phyloP scores from a whole-genome alignment of 2,329 filamentous ascomycete genomes.

The Penicillium sp. region DNA sequence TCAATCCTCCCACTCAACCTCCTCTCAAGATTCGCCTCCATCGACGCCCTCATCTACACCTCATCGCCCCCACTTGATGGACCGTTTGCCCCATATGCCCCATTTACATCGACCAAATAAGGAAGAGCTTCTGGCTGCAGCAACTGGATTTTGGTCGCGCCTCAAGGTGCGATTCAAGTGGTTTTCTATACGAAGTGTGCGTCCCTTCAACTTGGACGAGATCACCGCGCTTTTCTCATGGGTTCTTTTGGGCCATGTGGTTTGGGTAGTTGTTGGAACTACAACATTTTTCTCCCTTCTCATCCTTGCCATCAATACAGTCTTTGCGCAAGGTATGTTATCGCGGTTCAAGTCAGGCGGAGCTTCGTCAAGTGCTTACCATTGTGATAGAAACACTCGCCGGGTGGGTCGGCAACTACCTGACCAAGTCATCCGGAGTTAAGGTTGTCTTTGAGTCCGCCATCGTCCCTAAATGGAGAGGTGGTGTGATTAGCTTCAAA shows the following conservation, averaged over 20 bases:
- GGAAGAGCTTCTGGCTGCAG: constrained; percentile 87
- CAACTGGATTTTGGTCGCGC: constrained; percentile 89
- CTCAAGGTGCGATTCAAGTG: constrained; percentile 94
- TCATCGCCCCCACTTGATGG: constrained; percentile 52
- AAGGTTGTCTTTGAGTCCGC: constrained; percentile 97
- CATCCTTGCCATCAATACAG: constrained; percentile 91
- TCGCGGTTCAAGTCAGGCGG: constrained; percentile 17
- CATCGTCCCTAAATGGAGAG: constrained; percentile 93
- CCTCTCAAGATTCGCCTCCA: constrained; percentile 28
- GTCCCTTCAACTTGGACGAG: constrained; percentile 94
- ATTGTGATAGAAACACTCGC: constrained; percentile 76
- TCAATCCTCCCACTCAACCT: constrained; percentile 10
- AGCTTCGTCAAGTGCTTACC: not conserved
- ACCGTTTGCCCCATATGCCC: constrained; percentile 69
- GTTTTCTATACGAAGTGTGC: constrained; percentile 90
- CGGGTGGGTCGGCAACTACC: constrained; percentile 89
- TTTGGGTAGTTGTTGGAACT: constrained; percentile 95
- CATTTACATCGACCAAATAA: constrained; percentile 82
- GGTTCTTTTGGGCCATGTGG: constrained; percentile 88
- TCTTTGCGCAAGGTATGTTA: constrained; percentile 81
- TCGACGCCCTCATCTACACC: constrained; percentile 12
- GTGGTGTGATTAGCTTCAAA: constrained; percentile 92
- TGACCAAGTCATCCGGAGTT: constrained; percentile 89
- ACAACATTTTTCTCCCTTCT: constrained; percentile 95
- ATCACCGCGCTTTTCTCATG: constrained; percentile 95